Conservation (phyloP, 2,329 filamentous ascomycete species). For the Trichoderma sp. region DNA sequence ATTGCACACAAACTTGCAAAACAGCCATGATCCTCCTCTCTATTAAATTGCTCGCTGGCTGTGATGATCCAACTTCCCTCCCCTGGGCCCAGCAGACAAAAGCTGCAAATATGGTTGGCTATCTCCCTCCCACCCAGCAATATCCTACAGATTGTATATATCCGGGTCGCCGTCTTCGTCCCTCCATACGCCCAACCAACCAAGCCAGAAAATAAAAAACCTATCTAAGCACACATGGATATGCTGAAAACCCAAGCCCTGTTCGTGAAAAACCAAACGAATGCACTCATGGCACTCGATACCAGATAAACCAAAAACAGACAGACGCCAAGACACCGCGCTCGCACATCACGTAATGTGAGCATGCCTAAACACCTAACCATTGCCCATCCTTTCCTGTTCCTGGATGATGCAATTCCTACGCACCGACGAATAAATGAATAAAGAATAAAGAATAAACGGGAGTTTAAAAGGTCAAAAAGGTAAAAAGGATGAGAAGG, state of each 20-base stretch:
- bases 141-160: neutral
- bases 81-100: neutral
- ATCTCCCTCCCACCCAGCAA: neutral
- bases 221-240: neutral
- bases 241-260: neutral
- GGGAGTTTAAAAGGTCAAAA: neutral
- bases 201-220: neutral
- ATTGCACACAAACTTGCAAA: neutral
- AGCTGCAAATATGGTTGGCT: neutral
- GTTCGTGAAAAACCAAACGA: neutral
- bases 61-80: neutral
- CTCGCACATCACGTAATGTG: constrained; percentile 6
- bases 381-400: neutral
- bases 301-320: neutral
- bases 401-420: neutral
- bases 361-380: neutral
- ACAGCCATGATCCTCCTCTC: neutral
- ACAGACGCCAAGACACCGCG: constrained; percentile 15
- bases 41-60: neutral
- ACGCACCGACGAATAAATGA: neutral
- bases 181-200: neutral
- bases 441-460: neutral
- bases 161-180: neutral
- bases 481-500: neutral
- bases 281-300: neutral